Evolutionary conservation across 306 rosid species (phyloP), one percentile per base, ranked within the genome.

Genomic region (Prunus mongolica): DNA sequence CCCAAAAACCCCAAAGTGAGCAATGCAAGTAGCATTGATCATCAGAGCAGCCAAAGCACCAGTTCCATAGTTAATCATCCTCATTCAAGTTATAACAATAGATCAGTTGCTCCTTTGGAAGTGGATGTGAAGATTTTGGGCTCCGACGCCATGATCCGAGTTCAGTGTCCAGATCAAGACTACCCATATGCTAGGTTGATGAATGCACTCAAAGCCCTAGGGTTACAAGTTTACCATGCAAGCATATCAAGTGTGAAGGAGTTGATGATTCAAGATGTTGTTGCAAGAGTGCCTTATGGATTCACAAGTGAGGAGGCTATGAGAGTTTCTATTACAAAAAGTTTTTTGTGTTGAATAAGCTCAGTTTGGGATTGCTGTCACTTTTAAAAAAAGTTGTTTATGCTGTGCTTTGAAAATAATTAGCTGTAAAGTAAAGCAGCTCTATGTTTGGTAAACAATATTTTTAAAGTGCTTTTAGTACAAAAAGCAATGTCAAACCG

Each of bases 211-310:
- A 76, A 81, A 57, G 84, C 81, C 14, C 69, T 88, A 6, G 67
- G 77, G 46, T 51, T 88, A 41, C 80, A 79, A 51, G 60, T 85
- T 61, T 82, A 77, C 18, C 84, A 85, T 52, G 88, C 88, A 25
- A 81, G 88, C 47, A 60, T 85, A 6, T 81, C 88, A 19, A 83
- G 77, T 47, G 78, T 86, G 60, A 86, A 88, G 51, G 89, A 86
- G 16, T 3, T 77, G 13, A 74, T 88, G 82, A 76, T 88, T 15
- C 89, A 88, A 77, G 86, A 83, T 50, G 78, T 88, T 14, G 84
- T 86, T 14, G 88, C 82, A 2, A 77, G 77, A 67, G 27, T 88
- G 72, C 89, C 88, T n/a, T 56, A 51, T n/a, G 77, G 77, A 7
- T 65, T 74, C 47, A 63, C 41, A 60, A 80, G 72, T 51, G 79